These are phyloP conservation scores for Kwoniella mangroviensis DNA, from an alignment of 768 basidiomycete species.

Conservation along the genomic window DNA sequence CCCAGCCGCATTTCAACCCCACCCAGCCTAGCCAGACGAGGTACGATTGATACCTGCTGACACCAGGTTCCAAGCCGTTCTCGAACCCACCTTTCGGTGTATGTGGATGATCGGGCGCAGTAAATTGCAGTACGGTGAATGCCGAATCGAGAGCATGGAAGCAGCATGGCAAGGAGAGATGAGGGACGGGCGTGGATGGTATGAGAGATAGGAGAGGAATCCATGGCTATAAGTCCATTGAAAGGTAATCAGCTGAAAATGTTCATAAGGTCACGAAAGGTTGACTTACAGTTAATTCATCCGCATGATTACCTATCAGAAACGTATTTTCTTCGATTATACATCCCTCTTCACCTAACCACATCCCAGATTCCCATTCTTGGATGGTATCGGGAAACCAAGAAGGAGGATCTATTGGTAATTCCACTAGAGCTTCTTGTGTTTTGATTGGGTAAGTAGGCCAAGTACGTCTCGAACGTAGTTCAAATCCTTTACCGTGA, in stretches of 20 bases:
- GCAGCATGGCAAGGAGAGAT: slow-evolving; percentile 66
- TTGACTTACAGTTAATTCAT: slow-evolving; percentile 73
- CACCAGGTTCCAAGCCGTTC: slow-evolving; percentile 61
- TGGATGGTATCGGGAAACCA: slow-evolving; percentile 55
- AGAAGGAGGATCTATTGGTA: slow-evolving; percentile 69
- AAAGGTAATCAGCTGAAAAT: slow-evolving; percentile 7
- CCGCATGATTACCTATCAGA: slow-evolving; percentile 92
- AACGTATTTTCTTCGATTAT: slow-evolving; percentile 65
- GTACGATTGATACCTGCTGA: slow-evolving; percentile 76
- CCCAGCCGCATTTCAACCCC: slow-evolving; percentile 78
- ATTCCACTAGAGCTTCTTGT: slow-evolving; percentile 67
- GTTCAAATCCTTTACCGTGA: slow-evolving; percentile 78
- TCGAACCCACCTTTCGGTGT: slow-evolving; percentile 52
- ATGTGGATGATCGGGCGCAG: slow-evolving; percentile 46
- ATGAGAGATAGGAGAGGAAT: slow-evolving; percentile 75
- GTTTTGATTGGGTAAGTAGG: slow-evolving; percentile 71
- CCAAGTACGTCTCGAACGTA: slow-evolving; percentile 87
- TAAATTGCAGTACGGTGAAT: slow-evolving; percentile 63
- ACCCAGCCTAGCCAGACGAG: slow-evolving; percentile 81
- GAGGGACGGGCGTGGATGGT: slow-evolving; percentile 45
- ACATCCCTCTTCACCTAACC: slow-evolving; percentile 42
- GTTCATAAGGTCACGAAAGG: not conserved
- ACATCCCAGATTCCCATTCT: slow-evolving; percentile 44
- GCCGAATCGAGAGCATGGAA: slow-evolving; percentile 75
- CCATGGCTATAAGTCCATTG: slow-evolving; percentile 67